Evolutionary conservation across 1,284 basidiomycete genomes (phyloP).

Genomic region (Sutorius eximius): DNA sequence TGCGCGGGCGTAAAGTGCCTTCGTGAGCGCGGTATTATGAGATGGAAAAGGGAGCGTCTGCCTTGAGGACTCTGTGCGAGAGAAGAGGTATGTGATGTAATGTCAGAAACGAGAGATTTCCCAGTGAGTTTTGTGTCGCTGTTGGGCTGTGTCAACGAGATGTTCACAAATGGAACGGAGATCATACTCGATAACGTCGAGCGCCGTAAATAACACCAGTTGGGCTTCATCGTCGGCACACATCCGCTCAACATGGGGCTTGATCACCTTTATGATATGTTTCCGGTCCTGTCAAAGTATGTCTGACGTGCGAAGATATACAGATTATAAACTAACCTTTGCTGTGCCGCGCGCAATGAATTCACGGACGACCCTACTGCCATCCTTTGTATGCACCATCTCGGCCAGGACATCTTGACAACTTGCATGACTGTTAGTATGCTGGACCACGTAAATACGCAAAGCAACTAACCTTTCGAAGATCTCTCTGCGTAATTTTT

Average conservation of each 20-base stretch:
- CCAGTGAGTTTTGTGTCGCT: constrained; percentile 86
- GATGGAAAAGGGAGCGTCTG: constrained; percentile 77
- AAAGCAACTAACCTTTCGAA: constrained; percentile 21
- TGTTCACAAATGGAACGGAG: neutral
- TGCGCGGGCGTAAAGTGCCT: constrained; percentile 83
- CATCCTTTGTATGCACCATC: constrained; percentile 90
- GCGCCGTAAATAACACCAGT: constrained; percentile 81
- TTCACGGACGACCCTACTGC: constrained; percentile 80
- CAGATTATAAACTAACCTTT: constrained; percentile 49
- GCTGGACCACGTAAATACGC: neutral
- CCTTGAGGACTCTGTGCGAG: constrained; percentile 63
- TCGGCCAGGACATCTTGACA: constrained; percentile 83
- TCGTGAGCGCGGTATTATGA: constrained; percentile 73
- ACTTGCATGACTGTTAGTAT: constrained; percentile 38
- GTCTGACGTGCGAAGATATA: neutral
- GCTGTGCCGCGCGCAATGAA: constrained; percentile 79
- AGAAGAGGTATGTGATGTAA: constrained; percentile 54
- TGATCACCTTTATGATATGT: constrained; percentile 81
- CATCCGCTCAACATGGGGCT: constrained; percentile 84
- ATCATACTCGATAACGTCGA: constrained; percentile 82
- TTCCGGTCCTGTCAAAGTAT: constrained; percentile 69
- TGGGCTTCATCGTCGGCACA: constrained; percentile 86
- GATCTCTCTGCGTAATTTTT: constrained; percentile 41
- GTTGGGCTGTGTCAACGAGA: constrained; percentile 9
- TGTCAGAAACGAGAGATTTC: constrained; percentile 72